These are phyloP conservation scores for Ascocoryne sarcoides DNA, from an alignment of 2,329 filamentous ascomycete genomes.

Conservation along the genomic window DNA sequence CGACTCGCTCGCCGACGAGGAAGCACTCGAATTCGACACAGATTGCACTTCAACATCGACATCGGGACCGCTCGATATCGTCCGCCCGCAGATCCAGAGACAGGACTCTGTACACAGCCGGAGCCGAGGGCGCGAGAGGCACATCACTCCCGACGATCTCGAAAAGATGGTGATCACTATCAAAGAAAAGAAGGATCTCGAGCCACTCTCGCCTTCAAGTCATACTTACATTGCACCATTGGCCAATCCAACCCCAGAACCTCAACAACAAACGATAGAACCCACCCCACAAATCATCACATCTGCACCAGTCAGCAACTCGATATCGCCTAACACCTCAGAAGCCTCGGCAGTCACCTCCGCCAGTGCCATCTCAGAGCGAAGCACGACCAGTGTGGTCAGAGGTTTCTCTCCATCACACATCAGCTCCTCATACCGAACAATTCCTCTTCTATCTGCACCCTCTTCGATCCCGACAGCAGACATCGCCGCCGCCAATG, in stretches of 20 bases:
- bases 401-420: conserved; percentile 78
- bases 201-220: conserved; percentile 39
- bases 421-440: conserved; percentile 59
- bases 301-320: conserved; percentile 30
- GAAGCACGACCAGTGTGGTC: conserved; percentile 54
- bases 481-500: conserved; percentile 39
- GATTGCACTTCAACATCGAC: conserved; percentile 35
- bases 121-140: conserved; percentile 68
- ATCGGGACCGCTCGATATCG: conserved; percentile 48
- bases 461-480: conserved; percentile 40
- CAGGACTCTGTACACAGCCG: conserved; percentile 65
- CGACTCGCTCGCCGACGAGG: conserved; percentile 64
- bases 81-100: conserved; percentile 58
- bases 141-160: conserved; percentile 85
- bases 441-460: conserved; percentile 24
- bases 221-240: conserved; percentile 36
- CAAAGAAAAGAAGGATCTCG: conserved; percentile 68
- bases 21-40: conserved; percentile 46
- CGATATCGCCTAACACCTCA: conserved; percentile 19
- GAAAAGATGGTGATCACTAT: conserved; percentile 93
- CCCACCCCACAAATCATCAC: conserved; percentile 47
- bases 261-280: conserved; percentile 28
- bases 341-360: conserved; percentile 30
- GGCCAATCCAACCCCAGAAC: conserved; percentile 28
- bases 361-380: conserved; percentile 26